phyloP scores from a whole-genome alignment of 192 early-diverging fungal species.

The Coemansia sp. region DNA sequence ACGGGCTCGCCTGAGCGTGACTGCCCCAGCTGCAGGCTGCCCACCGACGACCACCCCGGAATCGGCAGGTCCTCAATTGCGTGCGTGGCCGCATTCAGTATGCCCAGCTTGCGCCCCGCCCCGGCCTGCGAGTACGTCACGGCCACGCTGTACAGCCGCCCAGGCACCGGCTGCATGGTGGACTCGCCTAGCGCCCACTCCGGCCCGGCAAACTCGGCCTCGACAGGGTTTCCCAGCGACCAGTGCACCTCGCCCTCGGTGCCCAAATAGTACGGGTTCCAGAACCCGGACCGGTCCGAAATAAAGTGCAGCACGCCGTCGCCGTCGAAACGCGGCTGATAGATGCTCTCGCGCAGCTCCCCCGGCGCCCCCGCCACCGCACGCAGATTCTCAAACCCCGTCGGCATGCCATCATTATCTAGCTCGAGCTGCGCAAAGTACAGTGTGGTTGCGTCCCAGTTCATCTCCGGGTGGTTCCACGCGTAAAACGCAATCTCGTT shows the following conservation, averaged over 20 bases:
- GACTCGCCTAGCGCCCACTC: constrained; percentile 53
- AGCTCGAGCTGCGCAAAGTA: constrained; percentile 39
- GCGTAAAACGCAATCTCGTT: constrained; percentile 58
- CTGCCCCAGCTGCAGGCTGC: constrained; percentile 23
- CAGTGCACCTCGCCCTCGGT: constrained; percentile 24
- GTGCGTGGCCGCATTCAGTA: constrained; percentile 23
- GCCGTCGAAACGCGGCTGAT: constrained; percentile 62
- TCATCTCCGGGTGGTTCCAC: constrained; percentile 77
- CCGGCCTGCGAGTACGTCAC: constrained; percentile 21
- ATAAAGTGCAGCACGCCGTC: constrained; percentile 61
- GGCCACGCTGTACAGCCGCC: constrained; percentile 12
- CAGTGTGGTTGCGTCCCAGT: constrained; percentile 68
- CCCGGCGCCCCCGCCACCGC: constrained; percentile 39
- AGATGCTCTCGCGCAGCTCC: constrained; percentile 27
- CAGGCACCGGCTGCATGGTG: constrained; percentile 34
- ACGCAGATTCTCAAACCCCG: not conserved
- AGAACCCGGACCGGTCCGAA: constrained; percentile 67
- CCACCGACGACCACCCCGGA: constrained; percentile 33
- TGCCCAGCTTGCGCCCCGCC: constrained; percentile 11
- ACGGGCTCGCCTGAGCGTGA: constrained; percentile 29
- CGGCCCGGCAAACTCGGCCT: constrained; percentile 63
- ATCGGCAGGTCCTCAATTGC: constrained; percentile 28
- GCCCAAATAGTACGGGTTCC: constrained; percentile 62
- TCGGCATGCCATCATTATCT: not conserved
- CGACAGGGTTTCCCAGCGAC: constrained; percentile 48